Conservation (phyloP, 2,329 filamentous ascomycete species). For the Pyrenophora teres region DNA sequence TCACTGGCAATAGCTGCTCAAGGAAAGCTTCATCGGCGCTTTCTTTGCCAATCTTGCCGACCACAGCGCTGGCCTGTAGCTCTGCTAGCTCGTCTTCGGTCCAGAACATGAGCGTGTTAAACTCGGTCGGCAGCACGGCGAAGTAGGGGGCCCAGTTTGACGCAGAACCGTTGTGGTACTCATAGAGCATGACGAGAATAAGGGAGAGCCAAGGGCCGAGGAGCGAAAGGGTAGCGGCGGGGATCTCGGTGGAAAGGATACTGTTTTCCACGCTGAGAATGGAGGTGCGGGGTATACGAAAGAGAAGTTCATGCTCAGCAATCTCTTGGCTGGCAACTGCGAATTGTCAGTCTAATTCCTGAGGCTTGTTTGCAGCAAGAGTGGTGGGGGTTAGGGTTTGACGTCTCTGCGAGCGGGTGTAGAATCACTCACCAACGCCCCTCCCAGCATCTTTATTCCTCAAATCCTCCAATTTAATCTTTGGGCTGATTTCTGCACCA, state of each 20-base stretch:
- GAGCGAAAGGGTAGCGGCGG: constrained; percentile 37
- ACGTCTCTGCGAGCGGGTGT: not conserved
- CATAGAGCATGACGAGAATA: constrained; percentile 82
- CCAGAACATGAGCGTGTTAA: constrained; percentile 95
- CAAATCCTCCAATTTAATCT: constrained; percentile 64
- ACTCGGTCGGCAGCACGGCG: constrained; percentile 69
- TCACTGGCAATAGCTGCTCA: constrained; percentile 60
- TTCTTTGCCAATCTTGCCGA: constrained; percentile 74
- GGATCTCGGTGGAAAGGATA: constrained; percentile 62
- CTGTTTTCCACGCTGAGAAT: constrained; percentile 78
- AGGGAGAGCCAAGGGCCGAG: constrained; percentile 59
- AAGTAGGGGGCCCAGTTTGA: constrained; percentile 82
- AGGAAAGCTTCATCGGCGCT: constrained; percentile 73
- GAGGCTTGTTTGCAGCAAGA: not conserved
- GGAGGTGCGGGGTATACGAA: constrained; percentile 73
- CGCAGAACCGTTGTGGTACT: constrained; percentile 61
- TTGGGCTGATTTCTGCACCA: constrained; percentile 61
- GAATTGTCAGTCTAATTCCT: constrained; percentile 13
- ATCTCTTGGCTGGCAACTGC: constrained; percentile 74
- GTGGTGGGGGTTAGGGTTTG: not conserved
- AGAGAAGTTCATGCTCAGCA: constrained; percentile 74
- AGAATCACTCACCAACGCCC: constrained; percentile 62
- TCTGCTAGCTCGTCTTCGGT: constrained; percentile 67
- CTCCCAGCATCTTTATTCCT: constrained; percentile 61
- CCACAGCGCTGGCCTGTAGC: constrained; percentile 77